Percentiles rank a stretch among this genome's conserved stretches.
Evolutionary conservation across 1,139 yeast genomes (phyloP).

Genomic region (Ogataea hybrid): DNA sequence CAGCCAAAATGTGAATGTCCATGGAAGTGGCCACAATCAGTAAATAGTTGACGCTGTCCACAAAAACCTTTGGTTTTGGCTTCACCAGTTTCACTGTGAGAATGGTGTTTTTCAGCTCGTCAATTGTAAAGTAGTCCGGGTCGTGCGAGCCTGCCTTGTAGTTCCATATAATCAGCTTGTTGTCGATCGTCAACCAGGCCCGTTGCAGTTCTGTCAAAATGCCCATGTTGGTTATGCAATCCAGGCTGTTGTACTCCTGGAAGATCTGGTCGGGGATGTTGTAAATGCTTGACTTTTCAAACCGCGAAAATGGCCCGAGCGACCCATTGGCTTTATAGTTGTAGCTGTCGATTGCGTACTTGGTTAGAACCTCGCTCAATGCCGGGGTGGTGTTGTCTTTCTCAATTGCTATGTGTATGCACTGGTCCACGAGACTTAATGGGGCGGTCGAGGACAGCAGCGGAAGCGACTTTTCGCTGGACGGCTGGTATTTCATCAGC

Average conservation of each 20-base stretch:
- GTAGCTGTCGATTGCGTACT: too few species aligned
- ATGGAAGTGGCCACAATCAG: conserved; percentile 77
- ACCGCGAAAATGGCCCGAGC: too few species aligned
- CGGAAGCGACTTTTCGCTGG: too few species aligned
- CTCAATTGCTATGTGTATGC: too few species aligned
- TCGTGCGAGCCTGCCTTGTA: conserved; percentile 50
- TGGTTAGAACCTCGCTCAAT: too few species aligned
- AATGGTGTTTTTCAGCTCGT: conserved; percentile 78
- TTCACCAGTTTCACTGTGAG: conserved; percentile 70
- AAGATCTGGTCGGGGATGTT: too few species aligned
- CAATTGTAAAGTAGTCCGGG: conserved; percentile 75
- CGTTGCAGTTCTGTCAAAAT: conserved; percentile 77
- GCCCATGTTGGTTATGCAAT: conserved; percentile 76
- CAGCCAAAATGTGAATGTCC: conserved; percentile 75
- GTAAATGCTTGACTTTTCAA: too few species aligned
- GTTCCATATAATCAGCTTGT: conserved; percentile 82
- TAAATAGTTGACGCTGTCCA: conserved; percentile 69
- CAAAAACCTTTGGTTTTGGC: conserved; percentile 80
- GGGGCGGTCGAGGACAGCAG: too few species aligned
- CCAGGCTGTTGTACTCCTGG: conserved; percentile 70
- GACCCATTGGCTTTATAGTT: too few species aligned
- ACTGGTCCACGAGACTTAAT: too few species aligned
- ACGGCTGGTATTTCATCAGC: conserved; percentile 19
- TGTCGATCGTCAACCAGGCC: conserved; percentile 87
- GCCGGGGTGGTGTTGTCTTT: too few species aligned